phyloP scores from a whole-genome alignment of 352 stramenopile species.

The Phytophthora pisi region DNA sequence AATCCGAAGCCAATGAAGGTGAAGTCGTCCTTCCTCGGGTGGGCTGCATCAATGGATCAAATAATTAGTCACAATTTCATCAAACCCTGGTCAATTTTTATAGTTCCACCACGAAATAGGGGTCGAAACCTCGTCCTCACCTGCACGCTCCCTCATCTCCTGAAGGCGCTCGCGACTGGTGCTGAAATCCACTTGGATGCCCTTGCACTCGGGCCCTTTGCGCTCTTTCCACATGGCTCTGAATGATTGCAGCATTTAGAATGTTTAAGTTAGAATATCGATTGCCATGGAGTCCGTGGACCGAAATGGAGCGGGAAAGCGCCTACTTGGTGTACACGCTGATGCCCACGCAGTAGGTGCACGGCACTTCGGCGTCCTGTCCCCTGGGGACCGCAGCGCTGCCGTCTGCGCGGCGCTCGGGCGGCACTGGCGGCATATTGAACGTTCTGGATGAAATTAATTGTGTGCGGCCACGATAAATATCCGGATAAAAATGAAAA shows the following conservation, averaged over 20 bases:
- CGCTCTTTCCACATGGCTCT: constrained; percentile 64
- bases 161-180: constrained; percentile 51
- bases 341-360: constrained; percentile 65
- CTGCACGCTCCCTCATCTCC: constrained; percentile 48
- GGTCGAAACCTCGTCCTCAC: constrained; percentile 28
- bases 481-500: not conserved
- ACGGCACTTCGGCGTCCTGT: constrained; percentile 23
- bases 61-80: constrained; percentile 12
- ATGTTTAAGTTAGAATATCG: not conserved
- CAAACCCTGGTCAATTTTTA: constrained; percentile 13
- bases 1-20: constrained; percentile 65
- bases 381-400: constrained; percentile 4
- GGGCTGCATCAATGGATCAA: constrained; percentile 25
- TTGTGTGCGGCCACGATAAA: not conserved
- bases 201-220: constrained; percentile 58
- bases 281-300: not conserved
- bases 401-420: constrained; percentile 27
- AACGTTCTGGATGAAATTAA: not conserved
- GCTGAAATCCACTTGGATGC: constrained; percentile 50
- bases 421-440: constrained; percentile 32
- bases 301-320: not conserved
- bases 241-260: constrained; percentile 12
- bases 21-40: constrained; percentile 57
- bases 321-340: constrained; percentile 74
- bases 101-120: constrained; percentile 3